Evolutionary conservation across 768 basidiomycete species (phyloP).

Genomic region (Pleurotus platypus): DNA sequence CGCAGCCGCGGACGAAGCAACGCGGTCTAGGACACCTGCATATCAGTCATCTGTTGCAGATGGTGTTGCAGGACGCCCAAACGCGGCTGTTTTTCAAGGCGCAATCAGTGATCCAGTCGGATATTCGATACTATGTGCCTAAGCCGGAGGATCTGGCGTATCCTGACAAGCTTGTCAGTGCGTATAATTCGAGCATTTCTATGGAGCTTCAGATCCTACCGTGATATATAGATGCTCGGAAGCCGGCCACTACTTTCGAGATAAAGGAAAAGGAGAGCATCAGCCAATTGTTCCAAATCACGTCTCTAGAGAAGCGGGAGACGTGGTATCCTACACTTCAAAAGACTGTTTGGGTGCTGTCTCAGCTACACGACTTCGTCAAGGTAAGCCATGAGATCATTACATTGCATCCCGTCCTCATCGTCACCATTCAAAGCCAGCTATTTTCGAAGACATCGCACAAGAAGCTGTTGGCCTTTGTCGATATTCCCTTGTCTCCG

Average conservation of each 20-base stretch:
- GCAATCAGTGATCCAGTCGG: conserved; percentile 84
- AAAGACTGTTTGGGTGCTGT: conserved; percentile 89
- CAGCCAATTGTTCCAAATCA: conserved; percentile 65
- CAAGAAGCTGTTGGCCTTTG: conserved; percentile 88
- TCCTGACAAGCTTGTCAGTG: conserved; percentile 77
- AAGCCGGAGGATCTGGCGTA: conserved; percentile 81
- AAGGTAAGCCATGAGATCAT: conserved; percentile 50
- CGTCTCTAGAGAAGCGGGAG: conserved; percentile 69
- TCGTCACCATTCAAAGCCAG: conserved; percentile 53
- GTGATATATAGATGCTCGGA: conserved; percentile 36
- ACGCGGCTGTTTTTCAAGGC: conserved; percentile 95
- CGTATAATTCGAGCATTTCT: conserved; percentile 20
- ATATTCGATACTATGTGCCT: conserved; percentile 80
- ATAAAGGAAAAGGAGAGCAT: conserved; percentile 67
- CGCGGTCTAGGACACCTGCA: conserved; percentile 61
- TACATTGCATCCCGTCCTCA: neutral
- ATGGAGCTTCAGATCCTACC: neutral
- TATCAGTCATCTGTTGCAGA: conserved; percentile 76
- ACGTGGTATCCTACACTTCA: conserved; percentile 91
- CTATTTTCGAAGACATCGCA: conserved; percentile 94
- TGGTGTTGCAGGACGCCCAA: conserved; percentile 95
- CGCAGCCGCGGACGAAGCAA: conserved; percentile 17
- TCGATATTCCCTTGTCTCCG: conserved; percentile 73
- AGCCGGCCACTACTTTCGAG: conserved; percentile 38
- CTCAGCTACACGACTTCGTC: conserved; percentile 86